Evolutionary conservation across 2,329 filamentous ascomycete species (phyloP).

Genomic region (Venturia aucupariae): DNA sequence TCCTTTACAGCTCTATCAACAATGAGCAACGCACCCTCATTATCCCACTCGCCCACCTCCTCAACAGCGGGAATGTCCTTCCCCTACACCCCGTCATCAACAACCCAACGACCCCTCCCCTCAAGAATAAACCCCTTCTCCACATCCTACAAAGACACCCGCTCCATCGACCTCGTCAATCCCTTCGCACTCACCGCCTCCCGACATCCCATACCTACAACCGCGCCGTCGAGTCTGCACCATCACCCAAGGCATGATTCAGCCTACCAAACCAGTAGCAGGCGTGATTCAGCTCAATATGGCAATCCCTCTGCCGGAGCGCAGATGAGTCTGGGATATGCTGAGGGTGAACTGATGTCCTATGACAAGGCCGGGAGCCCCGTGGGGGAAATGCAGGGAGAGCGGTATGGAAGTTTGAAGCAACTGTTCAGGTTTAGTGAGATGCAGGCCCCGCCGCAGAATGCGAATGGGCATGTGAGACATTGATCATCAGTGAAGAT

Average conservation of each 20-base stretch:
- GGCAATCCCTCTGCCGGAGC: slow-evolving; percentile 21
- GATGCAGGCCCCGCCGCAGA: slow-evolving; percentile 18
- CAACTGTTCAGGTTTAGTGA: slow-evolving; percentile 21
- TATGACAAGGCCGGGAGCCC: slow-evolving; percentile 24
- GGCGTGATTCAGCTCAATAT: background rate
- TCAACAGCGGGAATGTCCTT: slow-evolving; percentile 36
- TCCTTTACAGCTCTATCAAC: slow-evolving; percentile 28
- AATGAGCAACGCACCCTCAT: slow-evolving; percentile 33
- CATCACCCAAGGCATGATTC: slow-evolving; percentile 17
- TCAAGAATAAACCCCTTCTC: slow-evolving; percentile 24
- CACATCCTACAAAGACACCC: slow-evolving; percentile 10
- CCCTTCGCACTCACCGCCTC: slow-evolving; percentile 11
- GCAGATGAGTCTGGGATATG: slow-evolving; percentile 25
- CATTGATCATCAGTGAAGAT: background rate
- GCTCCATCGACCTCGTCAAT: slow-evolving; percentile 15
- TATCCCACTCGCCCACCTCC: slow-evolving; percentile 38
- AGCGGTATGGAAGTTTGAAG: slow-evolving; percentile 27
- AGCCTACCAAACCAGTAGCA: slow-evolving; percentile 19
- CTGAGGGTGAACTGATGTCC: slow-evolving; percentile 27
- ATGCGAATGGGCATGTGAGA: background rate
- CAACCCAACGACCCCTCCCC: slow-evolving; percentile 21
- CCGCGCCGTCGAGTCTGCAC: slow-evolving; percentile 8
- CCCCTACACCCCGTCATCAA: slow-evolving; percentile 28
- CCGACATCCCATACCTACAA: slow-evolving; percentile 3
- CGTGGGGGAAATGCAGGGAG: background rate